Evolutionary conservation across 208 protist species (phyloP), one percentile per base, ranked within the genome.

Genomic region (Leptomonas pyrrhocoris): DNA sequence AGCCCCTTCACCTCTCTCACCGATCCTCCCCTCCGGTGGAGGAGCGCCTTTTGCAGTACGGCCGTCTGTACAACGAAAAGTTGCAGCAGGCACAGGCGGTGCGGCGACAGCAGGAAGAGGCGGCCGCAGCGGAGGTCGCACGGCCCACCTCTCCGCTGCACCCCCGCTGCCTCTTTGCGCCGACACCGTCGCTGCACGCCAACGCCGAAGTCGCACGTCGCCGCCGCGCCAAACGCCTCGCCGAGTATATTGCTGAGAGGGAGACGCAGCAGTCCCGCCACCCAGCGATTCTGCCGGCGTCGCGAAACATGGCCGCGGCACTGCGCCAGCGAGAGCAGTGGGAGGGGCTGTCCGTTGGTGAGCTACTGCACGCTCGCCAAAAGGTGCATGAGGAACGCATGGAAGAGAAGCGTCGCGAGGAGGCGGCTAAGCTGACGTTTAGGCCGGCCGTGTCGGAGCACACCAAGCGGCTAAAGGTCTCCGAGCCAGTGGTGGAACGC

Each of bases 1-100:
- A 48, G n/a, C n/a, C 54, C 27, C 6, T 59, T 34, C 25, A 19
- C 43, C 28, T 13, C 28, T 36, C 27, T 49, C 27, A 48, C 43
- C 11, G 43, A 25, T 12, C 49, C 12, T 25, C 63, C 15, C 36
- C 60, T 13, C 70, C 60, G 18, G 85, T 90, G 0, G 81, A 83
- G 61, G 79, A 85, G 11, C 68, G 85, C 23, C 68, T 90, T 13
- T 63, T 90, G 42, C 46, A 69, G 19, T 85, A 79, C 70, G 85
- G 85, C 38, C 54, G 54, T 6, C 19, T 57, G 43, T 84, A 79
- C 65, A 36, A 65, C 18, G 65, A 31, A 15, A 59, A 65, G n/a
- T 45, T 49, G 16, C 40, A 27, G 12, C 42, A 54, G 13, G 62
- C 74, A n/a, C 68, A 59, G 31, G 62, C 66, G 38, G 45, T 55